phyloP scores from a whole-genome alignment of 2,329 filamentous ascomycete genomes.

The Acarospora socialis region DNA sequence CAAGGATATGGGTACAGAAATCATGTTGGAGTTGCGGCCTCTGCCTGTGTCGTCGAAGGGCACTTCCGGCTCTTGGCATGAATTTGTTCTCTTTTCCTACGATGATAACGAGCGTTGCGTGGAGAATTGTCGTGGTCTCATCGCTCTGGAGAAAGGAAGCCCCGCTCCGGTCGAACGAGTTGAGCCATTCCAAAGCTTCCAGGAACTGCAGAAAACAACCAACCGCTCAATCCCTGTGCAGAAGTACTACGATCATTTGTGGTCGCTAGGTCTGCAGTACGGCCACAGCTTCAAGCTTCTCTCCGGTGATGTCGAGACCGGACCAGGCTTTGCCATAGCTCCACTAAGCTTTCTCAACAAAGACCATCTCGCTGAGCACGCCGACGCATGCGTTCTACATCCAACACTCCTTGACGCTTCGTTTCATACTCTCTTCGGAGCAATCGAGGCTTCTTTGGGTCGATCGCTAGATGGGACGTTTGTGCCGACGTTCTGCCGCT shows the following conservation, averaged over 20 bases:
- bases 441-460: constrained; percentile 12
- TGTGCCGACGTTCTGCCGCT: constrained; percentile 15
- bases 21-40: constrained; percentile 14
- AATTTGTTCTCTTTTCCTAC: constrained; percentile 15
- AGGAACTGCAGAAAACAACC: constrained; percentile 10
- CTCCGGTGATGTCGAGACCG: constrained; percentile 14
- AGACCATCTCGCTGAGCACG: constrained; percentile 2
- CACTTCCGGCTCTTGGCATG: constrained; percentile 14
- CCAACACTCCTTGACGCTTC: constrained; percentile 15
- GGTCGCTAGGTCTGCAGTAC: constrained; percentile 14
- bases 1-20: constrained; percentile 14
- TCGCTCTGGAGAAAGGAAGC: constrained; percentile 13
- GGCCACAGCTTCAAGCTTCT: constrained; percentile 14
- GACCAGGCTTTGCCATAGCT: constrained; percentile 14
- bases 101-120: constrained; percentile 10
- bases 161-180: constrained; percentile 9
- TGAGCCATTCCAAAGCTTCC: constrained; percentile 5
- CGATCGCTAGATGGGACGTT: constrained; percentile 14
- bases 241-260: constrained; percentile 13
- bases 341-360: constrained; percentile 12
- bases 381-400: constrained; percentile 13
- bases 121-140: constrained; percentile 16
- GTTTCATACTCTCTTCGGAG: constrained; percentile 15
- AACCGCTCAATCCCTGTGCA: constrained; percentile 9
- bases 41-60: constrained; percentile 9